Evolutionary conservation across 2,329 filamentous ascomycete species (phyloP).

Genomic region (Aureobasidium sp.): DNA sequence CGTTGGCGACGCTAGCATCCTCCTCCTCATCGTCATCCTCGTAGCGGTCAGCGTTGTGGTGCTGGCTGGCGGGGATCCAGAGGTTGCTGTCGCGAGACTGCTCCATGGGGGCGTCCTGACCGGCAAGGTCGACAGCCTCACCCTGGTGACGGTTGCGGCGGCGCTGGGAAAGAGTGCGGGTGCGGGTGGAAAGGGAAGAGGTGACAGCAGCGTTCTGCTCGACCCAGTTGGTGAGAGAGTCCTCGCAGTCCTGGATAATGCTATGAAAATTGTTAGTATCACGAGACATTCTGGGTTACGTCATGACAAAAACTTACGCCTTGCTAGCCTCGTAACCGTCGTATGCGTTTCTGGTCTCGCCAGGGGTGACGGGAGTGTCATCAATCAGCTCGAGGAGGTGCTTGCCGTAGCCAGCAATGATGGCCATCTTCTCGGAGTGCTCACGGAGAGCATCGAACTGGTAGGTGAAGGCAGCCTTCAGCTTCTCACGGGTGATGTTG

Average conservation of each 20-base stretch:
- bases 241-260: conserved; percentile 98
- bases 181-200: conserved; percentile 77
- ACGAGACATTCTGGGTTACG: background rate
- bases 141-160: conserved; percentile 55
- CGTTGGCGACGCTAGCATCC: conserved; percentile 39
- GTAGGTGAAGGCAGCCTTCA: conserved; percentile 96
- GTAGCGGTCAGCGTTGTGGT: conserved; percentile 51
- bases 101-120: conserved; percentile 73
- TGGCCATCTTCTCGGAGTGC: conserved; percentile 96
- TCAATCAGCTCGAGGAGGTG: conserved; percentile 96
- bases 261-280: conserved; percentile 33
- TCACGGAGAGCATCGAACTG: conserved; percentile 96
- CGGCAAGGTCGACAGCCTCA: conserved; percentile 74
- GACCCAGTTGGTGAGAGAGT: conserved; percentile 96
- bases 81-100: conserved; percentile 63
- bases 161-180: conserved; percentile 80
- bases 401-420: conserved; percentile 96
- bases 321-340: conserved; percentile 98
- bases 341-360: conserved; percentile 91
- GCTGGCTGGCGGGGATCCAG: conserved; percentile 71
- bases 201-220: conserved; percentile 80
- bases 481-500: conserved; percentile 98
- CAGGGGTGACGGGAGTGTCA: conserved; percentile 92
- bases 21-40: conserved; percentile 61
- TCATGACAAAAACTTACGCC: conserved; percentile 43